phyloP scores from a whole-genome alignment of 352 stramenopile species.

The Pythium pyrilobum region DNA sequence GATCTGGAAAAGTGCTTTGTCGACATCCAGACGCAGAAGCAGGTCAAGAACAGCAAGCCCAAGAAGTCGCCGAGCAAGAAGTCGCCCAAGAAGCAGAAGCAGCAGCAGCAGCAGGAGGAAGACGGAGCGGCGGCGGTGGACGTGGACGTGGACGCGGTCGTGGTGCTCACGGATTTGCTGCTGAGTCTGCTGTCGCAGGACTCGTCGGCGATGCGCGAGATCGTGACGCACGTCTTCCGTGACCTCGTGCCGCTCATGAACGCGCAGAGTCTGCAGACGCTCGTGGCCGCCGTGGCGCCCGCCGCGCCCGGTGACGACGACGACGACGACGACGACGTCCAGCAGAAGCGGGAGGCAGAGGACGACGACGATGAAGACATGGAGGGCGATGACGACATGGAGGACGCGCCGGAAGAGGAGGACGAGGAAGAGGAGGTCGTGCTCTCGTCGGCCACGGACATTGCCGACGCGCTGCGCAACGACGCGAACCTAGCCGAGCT shows the following conservation, averaged over 20 bases:
- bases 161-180: slow-evolving; percentile 80
- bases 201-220: slow-evolving; percentile 79
- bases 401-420: slow-evolving; percentile 29
- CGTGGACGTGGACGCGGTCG: slow-evolving; percentile 40
- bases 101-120: slow-evolving; percentile 15
- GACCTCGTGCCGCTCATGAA: slow-evolving; percentile 66
- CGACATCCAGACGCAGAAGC: slow-evolving; percentile 33
- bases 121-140: slow-evolving; percentile 14
- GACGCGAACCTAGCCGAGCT: slow-evolving; percentile 62
- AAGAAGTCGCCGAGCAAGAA: slow-evolving; percentile 24
- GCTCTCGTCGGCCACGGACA: slow-evolving; percentile 47
- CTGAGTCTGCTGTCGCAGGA: slow-evolving; percentile 78
- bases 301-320: slow-evolving; percentile 24
- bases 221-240: slow-evolving; percentile 78
- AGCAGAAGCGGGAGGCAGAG: slow-evolving; percentile 27
- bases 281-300: slow-evolving; percentile 62
- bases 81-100: slow-evolving; percentile 18
- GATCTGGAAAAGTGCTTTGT: slow-evolving; percentile 72
- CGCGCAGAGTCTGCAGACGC: slow-evolving; percentile 52
- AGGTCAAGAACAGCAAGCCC: slow-evolving; percentile 30
- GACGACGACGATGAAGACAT: slow-evolving; percentile 42
- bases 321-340: slow-evolving; percentile 32
- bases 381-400: slow-evolving; percentile 27
- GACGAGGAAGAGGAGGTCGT: slow-evolving; percentile 56
- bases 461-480: slow-evolving; percentile 60